A percentile compares a stretch with the other conserved stretches of the same genome.
Evolutionary conservation across 1,284 basidiomycete genomes (phyloP).

Genomic region (Trametes sp.): DNA sequence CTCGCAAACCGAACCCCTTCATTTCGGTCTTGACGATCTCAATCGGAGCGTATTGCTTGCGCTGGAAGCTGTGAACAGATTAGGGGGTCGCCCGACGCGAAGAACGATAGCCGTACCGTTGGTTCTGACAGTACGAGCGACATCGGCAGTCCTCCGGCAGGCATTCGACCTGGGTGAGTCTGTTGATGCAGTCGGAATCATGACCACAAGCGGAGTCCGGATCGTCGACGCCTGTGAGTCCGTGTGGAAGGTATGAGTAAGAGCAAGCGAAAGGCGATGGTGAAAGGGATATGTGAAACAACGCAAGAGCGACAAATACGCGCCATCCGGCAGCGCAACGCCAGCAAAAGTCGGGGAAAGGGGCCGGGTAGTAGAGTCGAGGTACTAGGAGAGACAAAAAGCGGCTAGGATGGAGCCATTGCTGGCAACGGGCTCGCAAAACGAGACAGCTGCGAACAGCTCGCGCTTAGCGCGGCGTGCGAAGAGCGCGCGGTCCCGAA

Average conservation of each 20-base stretch:
- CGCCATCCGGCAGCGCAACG: background rate
- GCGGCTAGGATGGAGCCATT: background rate
- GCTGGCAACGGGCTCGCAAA: background rate
- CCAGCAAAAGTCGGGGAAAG: background rate
- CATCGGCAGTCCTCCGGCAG: conserved; percentile 88
- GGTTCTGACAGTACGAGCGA: conserved; percentile 87
- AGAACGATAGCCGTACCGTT: conserved; percentile 67
- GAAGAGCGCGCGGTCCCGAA: background rate
- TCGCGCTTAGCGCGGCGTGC: conserved; percentile 9
- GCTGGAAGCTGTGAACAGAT: conserved; percentile 75
- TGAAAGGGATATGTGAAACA: background rate
- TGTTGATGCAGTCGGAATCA: conserved; percentile 94
- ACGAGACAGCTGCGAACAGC: background rate
- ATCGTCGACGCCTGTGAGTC: conserved; percentile 59
- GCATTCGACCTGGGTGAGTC: conserved; percentile 97
- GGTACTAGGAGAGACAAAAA: background rate
- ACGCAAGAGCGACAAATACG: background rate
- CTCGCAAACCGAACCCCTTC: conserved; percentile 95
- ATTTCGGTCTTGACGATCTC: conserved; percentile 94
- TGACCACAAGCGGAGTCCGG: conserved; percentile 83
- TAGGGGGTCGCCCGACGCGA: conserved; percentile 4
- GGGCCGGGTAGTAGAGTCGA: background rate
- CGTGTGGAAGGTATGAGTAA: background rate
- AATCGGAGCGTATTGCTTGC: conserved; percentile 85
- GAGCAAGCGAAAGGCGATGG: background rate